phyloP scores from a whole-genome alignment of 768 basidiomycete species.

The Sutorius australiensis region DNA sequence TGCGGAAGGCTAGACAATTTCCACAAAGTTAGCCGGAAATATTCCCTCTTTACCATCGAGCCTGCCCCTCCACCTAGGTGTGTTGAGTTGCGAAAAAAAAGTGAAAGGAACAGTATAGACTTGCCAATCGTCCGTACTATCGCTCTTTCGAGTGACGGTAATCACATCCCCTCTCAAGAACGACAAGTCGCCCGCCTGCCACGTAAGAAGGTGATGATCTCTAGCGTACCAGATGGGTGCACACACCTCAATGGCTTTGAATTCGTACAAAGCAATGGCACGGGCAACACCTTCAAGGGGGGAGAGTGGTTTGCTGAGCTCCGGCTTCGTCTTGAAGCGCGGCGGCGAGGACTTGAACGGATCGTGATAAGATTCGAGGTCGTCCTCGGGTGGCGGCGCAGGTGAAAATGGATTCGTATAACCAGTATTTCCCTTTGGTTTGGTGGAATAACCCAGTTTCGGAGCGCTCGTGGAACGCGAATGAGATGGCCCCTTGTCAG shows the following conservation, averaged over 20 bases:
- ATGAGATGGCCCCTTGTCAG: conserved; percentile 29
- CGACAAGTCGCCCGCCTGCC: conserved; percentile 71
- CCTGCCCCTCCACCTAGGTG: conserved; percentile 74
- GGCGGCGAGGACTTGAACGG: conserved; percentile 19
- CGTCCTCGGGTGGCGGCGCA: conserved; percentile 21
- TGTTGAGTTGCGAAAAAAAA: not conserved
- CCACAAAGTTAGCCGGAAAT: conserved; percentile 86
- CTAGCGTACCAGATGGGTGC: not conserved
- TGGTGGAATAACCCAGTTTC: conserved; percentile 15
- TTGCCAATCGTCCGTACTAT: conserved; percentile 72
- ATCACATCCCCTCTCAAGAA: conserved; percentile 78
- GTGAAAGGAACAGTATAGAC: conserved; percentile 15
- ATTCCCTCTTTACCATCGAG: conserved; percentile 55
- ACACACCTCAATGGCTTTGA: conserved; percentile 65
- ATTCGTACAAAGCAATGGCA: conserved; percentile 73
- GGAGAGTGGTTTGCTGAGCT: conserved; percentile 44
- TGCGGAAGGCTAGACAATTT: conserved; percentile 40
- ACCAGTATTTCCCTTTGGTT: not conserved
- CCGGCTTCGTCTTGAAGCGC: conserved; percentile 47
- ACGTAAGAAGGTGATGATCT: conserved; percentile 2
- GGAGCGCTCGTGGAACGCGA: conserved; percentile 35
- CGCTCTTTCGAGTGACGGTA: conserved; percentile 61
- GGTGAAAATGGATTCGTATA: conserved; percentile 29
- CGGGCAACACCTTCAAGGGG: conserved; percentile 62
- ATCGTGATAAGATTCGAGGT: conserved; percentile 9